Evolutionary conservation across 495 filamentous ascomycete species (phyloP).

Genomic region (Chlorociboria aeruginascens): DNA sequence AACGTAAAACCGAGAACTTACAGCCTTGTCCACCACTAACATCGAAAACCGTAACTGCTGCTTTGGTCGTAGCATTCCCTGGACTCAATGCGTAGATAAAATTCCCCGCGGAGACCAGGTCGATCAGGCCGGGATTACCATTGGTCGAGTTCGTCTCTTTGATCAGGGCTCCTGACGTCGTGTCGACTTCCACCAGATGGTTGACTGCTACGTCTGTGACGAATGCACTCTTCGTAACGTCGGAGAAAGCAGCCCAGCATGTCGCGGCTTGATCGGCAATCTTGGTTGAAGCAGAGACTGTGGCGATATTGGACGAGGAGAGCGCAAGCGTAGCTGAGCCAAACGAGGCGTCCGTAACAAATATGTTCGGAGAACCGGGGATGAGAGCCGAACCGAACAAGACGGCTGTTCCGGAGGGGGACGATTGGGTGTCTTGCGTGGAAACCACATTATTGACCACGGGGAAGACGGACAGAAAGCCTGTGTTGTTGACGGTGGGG

Average conservation of each 20-base stretch:
- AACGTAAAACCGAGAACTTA: not conserved
- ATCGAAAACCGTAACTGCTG: constrained; percentile 39
- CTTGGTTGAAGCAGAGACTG: constrained; percentile 17
- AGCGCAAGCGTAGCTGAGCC: constrained; percentile 32
- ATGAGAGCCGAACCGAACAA: constrained; percentile 40
- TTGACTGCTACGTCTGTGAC: constrained; percentile 40
- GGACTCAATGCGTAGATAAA: constrained; percentile 44
- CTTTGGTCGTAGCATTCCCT: constrained; percentile 33
- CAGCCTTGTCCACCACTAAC: constrained; percentile 21
- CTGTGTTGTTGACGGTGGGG: constrained; percentile 36
- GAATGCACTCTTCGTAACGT: constrained; percentile 33
- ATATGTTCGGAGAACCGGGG: constrained; percentile 27
- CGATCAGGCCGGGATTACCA: constrained; percentile 39
- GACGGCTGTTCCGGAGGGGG: constrained; percentile 37
- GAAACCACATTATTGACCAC: constrained; percentile 22
- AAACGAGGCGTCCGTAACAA: constrained; percentile 44
- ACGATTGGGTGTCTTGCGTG: constrained; percentile 21
- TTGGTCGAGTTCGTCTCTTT: constrained; percentile 17
- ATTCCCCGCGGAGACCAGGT: constrained; percentile 35
- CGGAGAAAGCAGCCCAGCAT: constrained; percentile 39
- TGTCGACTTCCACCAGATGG: constrained; percentile 39
- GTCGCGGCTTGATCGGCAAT: constrained; percentile 40
- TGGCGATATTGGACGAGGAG: constrained; percentile 14
- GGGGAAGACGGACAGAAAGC: constrained; percentile 38
- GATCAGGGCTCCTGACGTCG: constrained; percentile 30